Evolutionary conservation across 441 rosid genomes (phyloP).

Genomic region (Manihot esculenta): DNA sequence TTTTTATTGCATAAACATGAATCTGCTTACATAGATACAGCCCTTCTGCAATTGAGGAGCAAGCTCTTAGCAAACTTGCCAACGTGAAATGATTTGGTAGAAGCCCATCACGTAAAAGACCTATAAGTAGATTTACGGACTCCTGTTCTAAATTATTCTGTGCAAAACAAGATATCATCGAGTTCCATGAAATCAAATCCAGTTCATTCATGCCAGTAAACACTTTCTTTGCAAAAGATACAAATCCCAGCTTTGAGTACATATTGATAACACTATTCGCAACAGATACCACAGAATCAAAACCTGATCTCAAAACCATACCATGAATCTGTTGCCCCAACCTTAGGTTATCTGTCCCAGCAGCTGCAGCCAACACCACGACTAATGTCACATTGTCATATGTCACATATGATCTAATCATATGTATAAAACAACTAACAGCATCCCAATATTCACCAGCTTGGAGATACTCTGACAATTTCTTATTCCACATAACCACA

Average conservation of each 20-base stretch:
- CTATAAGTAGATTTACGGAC: conserved; percentile 25
- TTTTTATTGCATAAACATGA: conserved; percentile 29
- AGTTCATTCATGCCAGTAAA: conserved; percentile 27
- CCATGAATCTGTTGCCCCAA: conserved; percentile 30
- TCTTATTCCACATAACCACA: conserved; percentile 30
- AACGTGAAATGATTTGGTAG: conserved; percentile 33
- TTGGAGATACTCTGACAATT: conserved; percentile 20
- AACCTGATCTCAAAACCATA: conserved; percentile 26
- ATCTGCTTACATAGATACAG: conserved; percentile 27
- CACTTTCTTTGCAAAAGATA: conserved; percentile 17
- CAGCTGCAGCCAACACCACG: conserved; percentile 27
- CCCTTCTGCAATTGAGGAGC: conserved; percentile 28
- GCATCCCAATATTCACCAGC: conserved; percentile 20
- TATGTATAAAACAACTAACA: conserved; percentile 27
- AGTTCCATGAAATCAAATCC: conserved; percentile 42
- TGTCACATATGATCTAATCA: conserved; percentile 24
- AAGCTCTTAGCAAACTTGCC: conserved; percentile 34
- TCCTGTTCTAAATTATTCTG: conserved; percentile 26
- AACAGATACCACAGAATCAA: conserved; percentile 25
- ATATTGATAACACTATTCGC: conserved; percentile 34
- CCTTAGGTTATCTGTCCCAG: conserved; percentile 10
- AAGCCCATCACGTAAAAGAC: conserved; percentile 20
- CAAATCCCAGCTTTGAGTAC: conserved; percentile 32
- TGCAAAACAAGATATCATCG: conserved; percentile 35
- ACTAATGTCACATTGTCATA: conserved; percentile 29